Evolutionary conservation across 441 rosid species (phyloP), one percentile per base, ranked within the genome.

Genomic region (Adansonia grandidieri): DNA sequence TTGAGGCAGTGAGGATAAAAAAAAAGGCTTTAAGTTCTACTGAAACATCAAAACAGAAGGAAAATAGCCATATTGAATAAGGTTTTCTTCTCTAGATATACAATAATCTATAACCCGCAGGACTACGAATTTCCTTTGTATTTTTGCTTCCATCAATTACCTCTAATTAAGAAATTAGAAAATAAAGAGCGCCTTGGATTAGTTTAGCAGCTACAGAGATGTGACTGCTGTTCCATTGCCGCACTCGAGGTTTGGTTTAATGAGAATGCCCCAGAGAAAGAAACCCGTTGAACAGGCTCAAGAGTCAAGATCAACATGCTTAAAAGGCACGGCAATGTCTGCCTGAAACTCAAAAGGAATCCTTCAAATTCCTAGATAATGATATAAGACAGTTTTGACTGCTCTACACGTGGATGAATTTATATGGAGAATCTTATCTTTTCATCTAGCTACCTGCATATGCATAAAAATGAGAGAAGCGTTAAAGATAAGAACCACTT

Each of bases 191-290:
- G 24, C 14, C 13, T 15, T 51, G 20, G 14, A 60, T 9, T 53
- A 15, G 24, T 53, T 71, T 53, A 53, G 62, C 47, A 51, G 61
- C 74, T 71, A 51, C 5, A 61, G 10, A 75, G 42, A 24, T 58
- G 45, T 45, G 17, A 44, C 61, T 22, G 57, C 42, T 61, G 44
- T 61, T 74, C 60, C 69, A 63, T 54, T 8, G 60, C 62, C 4
- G 8, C 11, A 5, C 37, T 40, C 10, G n/a, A 58, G 51, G 4
- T 7, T 7, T 9, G 6, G 1, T 47, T 74, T 44, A 24, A 5
- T 2, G 3, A 54, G 63, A 50, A 7, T 24, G 10, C 74, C 45
- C 3, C 2, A 5, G 37, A 14, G 17, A 44, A 37, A 54, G n/a
- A 67, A 9, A 54, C 14, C 37, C 19, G 61, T n/a, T 9, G 10